These are phyloP conservation scores for Chernovozyma aurita DNA, from an alignment of 1,139 yeast genomes.

Conservation along the genomic window DNA sequence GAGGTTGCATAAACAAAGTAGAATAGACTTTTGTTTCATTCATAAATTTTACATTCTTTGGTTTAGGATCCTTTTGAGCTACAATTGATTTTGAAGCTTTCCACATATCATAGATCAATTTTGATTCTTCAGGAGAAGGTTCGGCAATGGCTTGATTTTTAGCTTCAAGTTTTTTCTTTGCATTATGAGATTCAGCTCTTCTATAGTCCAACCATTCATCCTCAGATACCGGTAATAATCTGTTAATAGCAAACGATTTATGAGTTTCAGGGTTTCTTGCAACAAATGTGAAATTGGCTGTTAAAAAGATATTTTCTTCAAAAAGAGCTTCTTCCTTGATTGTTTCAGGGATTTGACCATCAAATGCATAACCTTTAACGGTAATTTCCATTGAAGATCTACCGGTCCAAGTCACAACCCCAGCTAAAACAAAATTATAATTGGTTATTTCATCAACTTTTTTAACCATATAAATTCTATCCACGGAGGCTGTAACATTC, in stretches of 20 bases:
- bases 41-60: conserved; percentile 57
- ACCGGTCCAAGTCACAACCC: conserved; percentile 92
- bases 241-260: conserved; percentile 79
- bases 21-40: conserved; percentile 65
- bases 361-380: conserved; percentile 79
- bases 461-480: conserved; percentile 82
- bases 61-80: conserved; percentile 19
- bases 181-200: conserved; percentile 85
- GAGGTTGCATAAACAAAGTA: conserved; percentile 92
- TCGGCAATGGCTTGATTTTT: conserved; percentile 56
- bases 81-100: conserved; percentile 20
- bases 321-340: conserved; percentile 47
- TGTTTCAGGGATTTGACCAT: conserved; percentile 40
- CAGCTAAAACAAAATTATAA: conserved; percentile 77
- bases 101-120: conserved; percentile 77
- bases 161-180: conserved; percentile 76
- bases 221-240: conserved; percentile 68
- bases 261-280: conserved; percentile 91
- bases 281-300: conserved; percentile 92
- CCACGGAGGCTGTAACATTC: conserved; percentile 92
- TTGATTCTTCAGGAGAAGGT: conserved; percentile 69
- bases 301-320: conserved; percentile 51
- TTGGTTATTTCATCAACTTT: conserved; percentile 75
- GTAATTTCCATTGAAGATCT: conserved; percentile 92
- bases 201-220: conserved; percentile 78